Evolutionary conservation across 768 basidiomycete genomes (phyloP), one percentile per base, ranked within the genome.

Genomic region (Royoungia palumana): DNA sequence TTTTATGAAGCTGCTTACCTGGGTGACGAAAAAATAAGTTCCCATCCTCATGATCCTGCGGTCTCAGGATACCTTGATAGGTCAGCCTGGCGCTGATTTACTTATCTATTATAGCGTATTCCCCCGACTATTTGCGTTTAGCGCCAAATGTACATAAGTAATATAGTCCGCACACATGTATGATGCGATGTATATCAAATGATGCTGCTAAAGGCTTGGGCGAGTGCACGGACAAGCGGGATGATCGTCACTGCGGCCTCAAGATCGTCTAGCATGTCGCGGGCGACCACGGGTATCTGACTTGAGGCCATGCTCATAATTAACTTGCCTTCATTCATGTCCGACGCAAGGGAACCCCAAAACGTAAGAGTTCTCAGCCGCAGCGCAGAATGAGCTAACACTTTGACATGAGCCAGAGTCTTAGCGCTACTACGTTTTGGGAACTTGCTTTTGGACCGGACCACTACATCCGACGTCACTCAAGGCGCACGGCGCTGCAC

Each of bases 91-190:
- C 49, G 63, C 63, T 44, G 27, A 25, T 35, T 37, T 38, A 17
- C 34, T 34, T 66, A 59, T 59, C 53, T 66, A 61, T 14, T 59
- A 39, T 49, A 64, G 43, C 47, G 14, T 65, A 63, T 52, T 47
- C 38, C 14, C 32, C 48, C 35, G 5, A 50, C 41, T 58, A 61
- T 55, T 55, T 49, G 30, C 52, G 21, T 39, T 25, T 37, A 28
- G 45, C 41, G 39, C 37, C 42, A 46, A 32, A 52, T 59, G 61
- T 66, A 63, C 49, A 66, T 54, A 51, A 45, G 30, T 16, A 28
- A 17, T 14, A 47, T 50, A 54, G 42, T 49, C 27, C 49, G 44
- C 39, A 32, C 32, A 32, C 32, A 32, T 32, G 32, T 32, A 32
- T 16, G 32, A 51, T 42, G 37, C 8, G 39, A 32, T 32, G 32